These are phyloP conservation scores for Volvox carteri DNA, from an alignment of 163 green algal species.

Conservation along the genomic window DNA sequence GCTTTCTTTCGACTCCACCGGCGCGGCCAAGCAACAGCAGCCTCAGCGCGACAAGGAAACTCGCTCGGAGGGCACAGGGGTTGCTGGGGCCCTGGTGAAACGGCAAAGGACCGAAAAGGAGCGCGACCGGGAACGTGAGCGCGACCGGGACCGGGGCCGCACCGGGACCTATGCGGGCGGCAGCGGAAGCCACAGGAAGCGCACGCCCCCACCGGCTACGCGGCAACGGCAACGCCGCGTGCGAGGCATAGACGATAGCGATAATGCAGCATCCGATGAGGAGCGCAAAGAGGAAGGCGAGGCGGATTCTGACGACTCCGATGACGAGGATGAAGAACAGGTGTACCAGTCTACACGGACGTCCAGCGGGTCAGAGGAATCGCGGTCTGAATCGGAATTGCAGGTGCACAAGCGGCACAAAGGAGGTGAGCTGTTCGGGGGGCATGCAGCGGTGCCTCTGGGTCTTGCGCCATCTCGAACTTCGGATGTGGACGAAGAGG, in stretches of 20 bases:
- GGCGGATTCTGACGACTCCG: neutral
- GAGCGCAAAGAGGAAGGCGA: conserved; percentile 16
- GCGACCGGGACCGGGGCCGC: neutral
- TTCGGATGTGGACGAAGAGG: no score
- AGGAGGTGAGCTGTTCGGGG: conserved; percentile 27
- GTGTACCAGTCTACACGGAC: conserved; percentile 1
- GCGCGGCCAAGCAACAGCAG: neutral
- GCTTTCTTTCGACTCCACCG: neutral
- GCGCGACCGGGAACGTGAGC: conserved; percentile 9
- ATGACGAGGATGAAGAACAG: neutral
- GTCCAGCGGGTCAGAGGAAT: neutral
- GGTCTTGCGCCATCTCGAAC: no score
- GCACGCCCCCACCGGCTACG: neutral
- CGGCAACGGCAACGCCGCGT: conserved; percentile 30
- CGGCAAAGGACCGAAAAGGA: conserved; percentile 33
- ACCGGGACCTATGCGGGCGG: neutral
- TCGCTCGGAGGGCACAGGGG: conserved; percentile 31
- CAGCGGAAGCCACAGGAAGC: neutral
- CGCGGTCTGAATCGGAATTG: neutral
- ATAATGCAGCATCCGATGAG: neutral
- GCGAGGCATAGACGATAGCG: conserved; percentile 29
- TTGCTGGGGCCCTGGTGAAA: neutral
- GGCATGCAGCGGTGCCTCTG: no score
- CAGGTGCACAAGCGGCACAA: conserved; percentile 32
- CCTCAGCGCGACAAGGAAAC: conserved; percentile 36